Evolutionary conservation across 2,329 filamentous ascomycete species (phyloP).

Genomic region (Myriosclerotinia curreyana): DNA sequence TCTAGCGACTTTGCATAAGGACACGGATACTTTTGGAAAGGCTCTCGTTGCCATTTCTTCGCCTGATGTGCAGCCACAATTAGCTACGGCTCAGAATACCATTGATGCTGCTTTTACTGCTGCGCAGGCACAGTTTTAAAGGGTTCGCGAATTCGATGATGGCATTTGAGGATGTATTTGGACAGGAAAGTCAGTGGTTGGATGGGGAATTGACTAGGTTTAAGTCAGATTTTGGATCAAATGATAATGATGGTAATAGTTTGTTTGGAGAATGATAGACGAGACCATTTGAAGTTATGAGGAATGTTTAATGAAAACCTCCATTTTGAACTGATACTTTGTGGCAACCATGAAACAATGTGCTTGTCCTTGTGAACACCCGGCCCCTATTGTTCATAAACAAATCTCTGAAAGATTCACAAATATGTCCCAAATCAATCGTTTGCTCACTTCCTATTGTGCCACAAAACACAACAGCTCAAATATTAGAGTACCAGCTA

Average conservation of each 20-base stretch:
- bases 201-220: neutral
- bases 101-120: neutral
- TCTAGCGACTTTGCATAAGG: constrained; percentile 20
- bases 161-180: neutral
- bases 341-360: neutral
- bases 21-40: constrained; percentile 24
- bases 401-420: no score
- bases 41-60: constrained; percentile 27
- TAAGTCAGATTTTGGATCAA: neutral
- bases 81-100: neutral
- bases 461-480: no score
- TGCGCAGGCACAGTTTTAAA: neutral
- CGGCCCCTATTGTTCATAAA: neutral
- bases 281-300: neutral
- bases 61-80: constrained; percentile 19
- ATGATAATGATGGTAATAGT: neutral
- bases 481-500: no score
- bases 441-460: neutral
- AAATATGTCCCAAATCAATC: neutral
- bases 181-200: neutral
- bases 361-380: neutral
- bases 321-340: neutral
- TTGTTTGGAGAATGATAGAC: neutral
- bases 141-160: neutral
- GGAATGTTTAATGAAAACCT: neutral